A percentile compares a stretch with the other conserved stretches of the same genome.
Conservation (phyloP, 331 rosid species). For the Malus hybrid region DNA sequence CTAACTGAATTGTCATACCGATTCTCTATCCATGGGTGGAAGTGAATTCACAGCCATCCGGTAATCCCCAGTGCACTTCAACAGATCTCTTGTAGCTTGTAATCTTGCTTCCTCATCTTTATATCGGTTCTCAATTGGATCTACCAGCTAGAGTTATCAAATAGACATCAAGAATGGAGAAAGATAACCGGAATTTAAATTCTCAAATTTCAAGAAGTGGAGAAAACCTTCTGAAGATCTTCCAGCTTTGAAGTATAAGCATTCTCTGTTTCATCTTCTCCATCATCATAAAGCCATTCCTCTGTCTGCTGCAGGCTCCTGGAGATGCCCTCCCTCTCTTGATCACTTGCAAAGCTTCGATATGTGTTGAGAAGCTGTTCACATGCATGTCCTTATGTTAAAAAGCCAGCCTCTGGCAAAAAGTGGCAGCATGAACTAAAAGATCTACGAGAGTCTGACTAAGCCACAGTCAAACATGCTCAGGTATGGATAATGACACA, state of each 20-base stretch:
- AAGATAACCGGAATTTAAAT: slow-evolving; percentile 2
- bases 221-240: slow-evolving; percentile 67
- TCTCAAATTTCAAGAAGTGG: slow-evolving; percentile 3
- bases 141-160: slow-evolving; percentile 44
- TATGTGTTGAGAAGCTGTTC: slow-evolving; percentile 75
- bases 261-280: slow-evolving; percentile 86
- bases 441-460: slow-evolving; percentile 3
- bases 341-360: slow-evolving; percentile 69
- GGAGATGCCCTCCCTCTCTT: slow-evolving; percentile 79
- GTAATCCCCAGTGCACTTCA: slow-evolving; percentile 32
- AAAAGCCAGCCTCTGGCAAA: slow-evolving; percentile 4
- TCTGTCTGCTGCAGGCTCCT: slow-evolving; percentile 80
- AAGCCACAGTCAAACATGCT: not conserved
- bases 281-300: slow-evolving; percentile 98
- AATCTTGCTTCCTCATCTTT: slow-evolving; percentile 73
- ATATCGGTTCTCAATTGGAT: slow-evolving; percentile 73
- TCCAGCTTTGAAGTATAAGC: slow-evolving; percentile 78
- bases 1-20: slow-evolving; percentile 13
- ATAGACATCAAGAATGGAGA: slow-evolving; percentile 14
- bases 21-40: slow-evolving; percentile 28
- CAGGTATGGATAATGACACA: slow-evolving; percentile 1
- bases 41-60: slow-evolving; percentile 28
- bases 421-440: slow-evolving; percentile 12
- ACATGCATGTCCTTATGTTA: slow-evolving; percentile 19
- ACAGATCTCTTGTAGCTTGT: slow-evolving; percentile 41